These are phyloP conservation scores for Rhodotorula taiwanensis DNA, from an alignment of 768 basidiomycete species.

Conservation along the genomic window DNA sequence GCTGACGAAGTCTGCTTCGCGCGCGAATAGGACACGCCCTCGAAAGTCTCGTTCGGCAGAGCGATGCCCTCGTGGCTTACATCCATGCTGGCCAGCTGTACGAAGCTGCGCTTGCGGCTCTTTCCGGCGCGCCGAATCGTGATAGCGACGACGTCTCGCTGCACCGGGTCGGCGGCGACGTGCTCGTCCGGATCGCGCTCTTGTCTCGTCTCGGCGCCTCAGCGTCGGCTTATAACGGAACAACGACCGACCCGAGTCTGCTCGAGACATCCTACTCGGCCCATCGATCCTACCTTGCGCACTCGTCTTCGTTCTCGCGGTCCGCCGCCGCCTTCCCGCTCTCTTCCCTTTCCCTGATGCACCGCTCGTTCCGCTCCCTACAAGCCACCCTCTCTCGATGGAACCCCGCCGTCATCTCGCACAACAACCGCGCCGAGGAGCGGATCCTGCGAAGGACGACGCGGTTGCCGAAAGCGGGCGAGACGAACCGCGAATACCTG, in stretches of 20 bases:
- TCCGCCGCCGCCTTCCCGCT: constrained; percentile 1
- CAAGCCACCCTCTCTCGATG: background rate
- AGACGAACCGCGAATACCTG: constrained; percentile 24
- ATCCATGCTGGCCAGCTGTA: background rate
- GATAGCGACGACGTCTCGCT: constrained; percentile 14
- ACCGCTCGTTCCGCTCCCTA: constrained; percentile 18
- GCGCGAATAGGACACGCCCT: constrained; percentile 15
- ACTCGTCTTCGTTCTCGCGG: background rate
- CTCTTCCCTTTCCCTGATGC: constrained; percentile 3
- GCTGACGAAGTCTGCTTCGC: too few species aligned
- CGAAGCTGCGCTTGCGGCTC: background rate
- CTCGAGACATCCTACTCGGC: constrained; percentile 6
- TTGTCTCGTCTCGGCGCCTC: background rate
- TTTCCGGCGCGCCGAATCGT: background rate
- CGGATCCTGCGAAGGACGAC: constrained; percentile 11
- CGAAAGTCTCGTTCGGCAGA: constrained; percentile 2
- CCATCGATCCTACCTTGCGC: constrained; percentile 27
- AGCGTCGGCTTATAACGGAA: too few species aligned
- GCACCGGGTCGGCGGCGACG: constrained; percentile 20
- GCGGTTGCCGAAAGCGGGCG: constrained; percentile 28
- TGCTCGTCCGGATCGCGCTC: constrained; percentile 5
- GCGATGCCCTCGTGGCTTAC: constrained; percentile 4
- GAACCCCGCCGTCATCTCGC: background rate
- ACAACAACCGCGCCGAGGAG: constrained; percentile 17
- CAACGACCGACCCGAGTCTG: background rate